phyloP scores from a whole-genome alignment of 768 basidiomycete genomes.

The Lepiota brunneoincarnata region DNA sequence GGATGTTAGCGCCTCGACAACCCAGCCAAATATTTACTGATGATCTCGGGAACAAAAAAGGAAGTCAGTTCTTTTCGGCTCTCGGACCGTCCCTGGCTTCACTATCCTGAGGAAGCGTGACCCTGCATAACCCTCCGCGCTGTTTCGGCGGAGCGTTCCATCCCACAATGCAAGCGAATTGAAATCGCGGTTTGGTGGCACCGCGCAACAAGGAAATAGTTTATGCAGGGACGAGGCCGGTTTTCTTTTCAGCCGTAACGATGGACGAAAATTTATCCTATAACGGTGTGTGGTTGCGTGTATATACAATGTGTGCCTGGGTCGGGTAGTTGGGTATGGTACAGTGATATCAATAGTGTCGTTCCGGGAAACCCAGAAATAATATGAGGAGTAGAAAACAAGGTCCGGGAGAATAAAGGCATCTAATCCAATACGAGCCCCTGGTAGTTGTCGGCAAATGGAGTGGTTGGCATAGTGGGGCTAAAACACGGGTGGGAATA shows the following conservation, averaged over 20 bases:
- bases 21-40: constrained; percentile 7
- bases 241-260: too few relatives aligned
- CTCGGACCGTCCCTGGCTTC: constrained; percentile 1
- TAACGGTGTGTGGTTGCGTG: not conserved
- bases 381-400: not conserved
- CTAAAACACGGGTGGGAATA: constrained; percentile 35
- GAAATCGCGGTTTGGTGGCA: not conserved
- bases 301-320: not conserved
- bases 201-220: not conserved
- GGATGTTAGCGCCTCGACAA: too few relatives aligned
- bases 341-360: not conserved
- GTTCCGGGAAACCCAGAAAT: not conserved
- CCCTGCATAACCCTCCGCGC: constrained; percentile 4
- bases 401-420: not conserved
- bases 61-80: constrained; percentile 3
- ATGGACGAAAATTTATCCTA: not conserved
- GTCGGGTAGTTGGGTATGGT: not conserved
- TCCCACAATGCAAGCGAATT: not conserved
- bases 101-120: not conserved
- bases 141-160: not conserved
- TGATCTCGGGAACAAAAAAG: not conserved
- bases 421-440: not conserved
- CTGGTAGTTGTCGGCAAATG: constrained; percentile 33
- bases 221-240: too few relatives aligned
- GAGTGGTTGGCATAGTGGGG: constrained; percentile 38